phyloP scores from a whole-genome alignment of 2,329 filamentous ascomycete species.

The Monosporascus sp. region DNA sequence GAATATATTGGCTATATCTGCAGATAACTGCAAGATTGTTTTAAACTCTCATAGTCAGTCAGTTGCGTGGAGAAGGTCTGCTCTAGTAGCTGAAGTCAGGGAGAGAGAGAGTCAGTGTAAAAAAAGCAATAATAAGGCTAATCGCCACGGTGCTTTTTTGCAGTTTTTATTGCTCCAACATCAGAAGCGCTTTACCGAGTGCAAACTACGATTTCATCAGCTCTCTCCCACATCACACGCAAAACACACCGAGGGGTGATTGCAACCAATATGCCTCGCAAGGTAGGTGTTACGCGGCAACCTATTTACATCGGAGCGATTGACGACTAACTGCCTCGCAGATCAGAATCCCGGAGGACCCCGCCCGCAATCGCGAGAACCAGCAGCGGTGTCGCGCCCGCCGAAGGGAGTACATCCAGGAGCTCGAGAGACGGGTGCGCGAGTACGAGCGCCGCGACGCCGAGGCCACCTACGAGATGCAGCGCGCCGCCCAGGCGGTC shows the following conservation, averaged over 20 bases:
- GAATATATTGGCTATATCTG: too few species aligned
- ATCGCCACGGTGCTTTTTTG: too few species aligned
- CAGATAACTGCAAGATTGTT: too few species aligned
- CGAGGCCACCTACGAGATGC: constrained; percentile 48
- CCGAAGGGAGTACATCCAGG: constrained; percentile 43
- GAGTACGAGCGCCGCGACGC: constrained; percentile 44
- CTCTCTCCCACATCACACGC: too few species aligned
- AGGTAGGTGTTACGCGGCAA: not conserved
- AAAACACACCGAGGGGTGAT: not conserved
- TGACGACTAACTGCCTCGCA: constrained; percentile 4
- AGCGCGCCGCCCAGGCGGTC: constrained; percentile 45
- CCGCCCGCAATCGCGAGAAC: constrained; percentile 37
- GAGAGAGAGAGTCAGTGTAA: too few species aligned
- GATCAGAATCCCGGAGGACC: constrained; percentile 15
- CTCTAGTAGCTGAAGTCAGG: too few species aligned
- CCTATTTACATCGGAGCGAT: not conserved
- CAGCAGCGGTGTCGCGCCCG: constrained; percentile 49
- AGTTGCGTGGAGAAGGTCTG: too few species aligned
- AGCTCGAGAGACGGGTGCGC: constrained; percentile 40
- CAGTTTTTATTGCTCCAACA: too few species aligned
- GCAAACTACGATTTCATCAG: too few species aligned
- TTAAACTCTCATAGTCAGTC: too few species aligned
- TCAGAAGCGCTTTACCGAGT: too few species aligned
- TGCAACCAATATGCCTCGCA: constrained; percentile 1
- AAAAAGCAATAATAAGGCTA: too few species aligned